These are phyloP conservation scores for Tardiomyces digboiensis DNA, from an alignment of 1,139 yeast genomes.

Conservation along the genomic window DNA sequence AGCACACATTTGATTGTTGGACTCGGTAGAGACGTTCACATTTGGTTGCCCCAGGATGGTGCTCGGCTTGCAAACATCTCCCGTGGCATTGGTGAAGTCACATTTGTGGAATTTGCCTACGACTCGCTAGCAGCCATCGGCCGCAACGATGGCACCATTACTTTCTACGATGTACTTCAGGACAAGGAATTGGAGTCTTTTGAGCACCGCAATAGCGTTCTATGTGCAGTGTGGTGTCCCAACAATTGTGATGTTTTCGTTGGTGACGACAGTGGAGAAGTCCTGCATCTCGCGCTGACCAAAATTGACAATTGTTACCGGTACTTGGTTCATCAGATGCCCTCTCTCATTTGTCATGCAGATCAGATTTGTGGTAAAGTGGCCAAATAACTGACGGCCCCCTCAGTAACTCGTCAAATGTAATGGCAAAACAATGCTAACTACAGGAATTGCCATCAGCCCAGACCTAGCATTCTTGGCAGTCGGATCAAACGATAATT, in stretches of 20 bases:
- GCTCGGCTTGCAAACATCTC: conserved; percentile 24
- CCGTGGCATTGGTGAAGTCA: conserved; percentile 28
- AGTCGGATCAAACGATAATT: conserved; percentile 5
- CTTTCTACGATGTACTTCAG: conserved; percentile 28
- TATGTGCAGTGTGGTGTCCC: conserved; percentile 42
- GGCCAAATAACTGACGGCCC: not conserved
- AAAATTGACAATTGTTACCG: conserved; percentile 29
- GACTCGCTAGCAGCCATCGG: conserved; percentile 48
- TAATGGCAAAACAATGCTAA: not conserved
- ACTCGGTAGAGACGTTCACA: conserved; percentile 45
- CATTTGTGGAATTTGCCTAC: conserved; percentile 50
- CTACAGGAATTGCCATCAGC: not conserved
- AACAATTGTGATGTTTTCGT: conserved; percentile 36
- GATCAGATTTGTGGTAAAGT: conserved; percentile 21
- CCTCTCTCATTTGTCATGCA: conserved; percentile 12
- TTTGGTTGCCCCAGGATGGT: conserved; percentile 53
- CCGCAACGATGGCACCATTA: conserved; percentile 41
- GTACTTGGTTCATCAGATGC: not conserved
- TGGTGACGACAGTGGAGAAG: conserved; percentile 65
- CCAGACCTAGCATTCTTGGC: conserved; percentile 1
- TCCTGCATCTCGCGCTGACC: conserved; percentile 19
- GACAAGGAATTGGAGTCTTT: not conserved
- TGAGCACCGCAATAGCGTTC: conserved; percentile 35
- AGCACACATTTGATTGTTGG: conserved; percentile 60
- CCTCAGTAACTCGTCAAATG: not conserved